Evolutionary conservation across 164 flowering plant species (phyloP).

Genomic region (Nymphaea colorata): DNA sequence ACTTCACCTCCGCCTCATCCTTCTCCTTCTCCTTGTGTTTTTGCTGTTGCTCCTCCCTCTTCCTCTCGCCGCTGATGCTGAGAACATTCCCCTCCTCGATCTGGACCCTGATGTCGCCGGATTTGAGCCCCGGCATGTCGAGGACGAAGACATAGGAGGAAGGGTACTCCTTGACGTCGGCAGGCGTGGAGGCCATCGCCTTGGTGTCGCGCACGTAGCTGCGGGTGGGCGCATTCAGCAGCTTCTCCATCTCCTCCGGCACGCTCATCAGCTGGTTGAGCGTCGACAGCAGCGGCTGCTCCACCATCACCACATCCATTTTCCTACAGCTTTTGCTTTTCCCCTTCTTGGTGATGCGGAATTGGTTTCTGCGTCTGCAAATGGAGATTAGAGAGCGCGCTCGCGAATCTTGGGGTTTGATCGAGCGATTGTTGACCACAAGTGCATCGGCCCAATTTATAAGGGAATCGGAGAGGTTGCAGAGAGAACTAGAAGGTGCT

Average conservation of each 20-base stretch:
- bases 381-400: no score
- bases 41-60: constrained; percentile 19
- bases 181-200: constrained; percentile 57
- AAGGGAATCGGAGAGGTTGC: no score
- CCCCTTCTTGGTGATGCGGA: no score
- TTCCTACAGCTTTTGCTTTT: not conserved
- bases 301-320: not conserved
- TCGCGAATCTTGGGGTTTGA: no score
- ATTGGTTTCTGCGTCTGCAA: no score
- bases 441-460: no score
- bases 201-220: constrained; percentile 51
- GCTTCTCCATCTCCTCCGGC: constrained; percentile 21
- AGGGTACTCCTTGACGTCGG: constrained; percentile 41
- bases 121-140: constrained; percentile 56
- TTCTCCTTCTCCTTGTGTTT: not conserved
- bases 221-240: constrained; percentile 21
- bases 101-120: constrained; percentile 35
- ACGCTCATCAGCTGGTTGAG: constrained; percentile 21
- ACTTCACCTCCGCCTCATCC: constrained; percentile 39
- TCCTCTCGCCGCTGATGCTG: constrained; percentile 33
- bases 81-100: constrained; percentile 38
- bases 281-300: constrained; percentile 19
- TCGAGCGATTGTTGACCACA: no score
- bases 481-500: no score
- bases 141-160: constrained; percentile 31